Conservation (phyloP, 148 eudicot species). For the Nepenthes mirabilis region DNA sequence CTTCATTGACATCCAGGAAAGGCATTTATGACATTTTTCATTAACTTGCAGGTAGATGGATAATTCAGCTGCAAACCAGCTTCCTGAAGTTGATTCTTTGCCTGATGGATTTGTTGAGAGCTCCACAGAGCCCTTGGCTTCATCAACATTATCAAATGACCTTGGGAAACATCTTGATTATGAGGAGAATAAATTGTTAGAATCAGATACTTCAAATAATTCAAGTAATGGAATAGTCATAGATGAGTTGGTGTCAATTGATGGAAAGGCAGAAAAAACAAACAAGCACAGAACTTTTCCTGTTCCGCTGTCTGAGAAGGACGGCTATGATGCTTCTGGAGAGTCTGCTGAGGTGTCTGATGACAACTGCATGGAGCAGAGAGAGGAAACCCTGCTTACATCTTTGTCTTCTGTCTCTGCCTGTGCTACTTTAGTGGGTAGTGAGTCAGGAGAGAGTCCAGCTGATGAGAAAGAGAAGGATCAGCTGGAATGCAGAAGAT, state of each 20-base stretch:
- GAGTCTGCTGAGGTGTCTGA: conserved; percentile 24
- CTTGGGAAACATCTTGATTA: conserved; percentile 20
- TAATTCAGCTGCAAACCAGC: conserved; percentile 38
- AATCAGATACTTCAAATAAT: conserved; percentile 13
- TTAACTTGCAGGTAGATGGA: conserved; percentile 22
- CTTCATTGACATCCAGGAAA: too few relatives aligned
- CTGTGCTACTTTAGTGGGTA: conserved; percentile 6
- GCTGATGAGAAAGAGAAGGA: conserved; percentile 13
- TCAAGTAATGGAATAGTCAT: conserved; percentile 16
- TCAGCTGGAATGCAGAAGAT: conserved; percentile 12
- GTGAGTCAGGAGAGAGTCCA: conserved; percentile 7
- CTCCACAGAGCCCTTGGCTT: conserved; percentile 27
- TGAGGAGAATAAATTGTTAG: conserved; percentile 24
- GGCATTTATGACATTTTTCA: too few relatives aligned
- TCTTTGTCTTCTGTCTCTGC: conserved; percentile 11
- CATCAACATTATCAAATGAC: conserved; percentile 26
- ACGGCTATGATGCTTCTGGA: conserved; percentile 22
- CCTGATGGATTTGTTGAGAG: conserved; percentile 89
- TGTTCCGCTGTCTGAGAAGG: conserved; percentile 26
- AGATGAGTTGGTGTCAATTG: conserved; percentile 12
- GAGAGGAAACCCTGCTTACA: conserved; percentile 8
- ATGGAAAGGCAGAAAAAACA: conserved; percentile 20
- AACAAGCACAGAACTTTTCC: conserved; percentile 29
- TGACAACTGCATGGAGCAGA: conserved; percentile 21
- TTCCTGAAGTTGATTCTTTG: conserved; percentile 73